These are phyloP conservation scores for Steccherinum ochraceum DNA, from an alignment of 768 basidiomycete species.

Conservation along the genomic window DNA sequence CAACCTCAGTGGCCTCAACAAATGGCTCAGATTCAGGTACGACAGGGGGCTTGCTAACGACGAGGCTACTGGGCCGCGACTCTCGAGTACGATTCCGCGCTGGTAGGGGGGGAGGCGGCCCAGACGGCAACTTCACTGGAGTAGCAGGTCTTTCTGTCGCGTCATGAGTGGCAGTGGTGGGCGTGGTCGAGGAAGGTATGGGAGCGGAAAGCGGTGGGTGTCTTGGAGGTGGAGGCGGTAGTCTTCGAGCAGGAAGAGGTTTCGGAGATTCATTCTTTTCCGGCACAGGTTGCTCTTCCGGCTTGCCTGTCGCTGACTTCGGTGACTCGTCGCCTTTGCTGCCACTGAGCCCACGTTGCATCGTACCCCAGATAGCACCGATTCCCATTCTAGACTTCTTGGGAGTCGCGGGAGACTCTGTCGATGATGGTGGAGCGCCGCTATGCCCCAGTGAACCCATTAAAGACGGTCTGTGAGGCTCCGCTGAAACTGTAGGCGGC, in stretches of 20 bases:
- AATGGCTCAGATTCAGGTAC: not conserved
- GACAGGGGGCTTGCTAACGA: not conserved
- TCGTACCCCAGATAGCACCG: conserved; percentile 22
- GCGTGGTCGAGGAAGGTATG: not conserved
- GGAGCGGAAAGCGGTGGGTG: conserved; percentile 3
- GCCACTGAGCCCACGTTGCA: conserved; percentile 22
- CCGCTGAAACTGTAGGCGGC: conserved; percentile 10
- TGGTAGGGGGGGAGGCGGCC: conserved; percentile 27
- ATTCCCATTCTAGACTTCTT: conserved; percentile 19
- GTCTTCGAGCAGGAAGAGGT: conserved; percentile 8
- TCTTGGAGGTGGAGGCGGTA: conserved; percentile 19
- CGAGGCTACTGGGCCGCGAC: not conserved
- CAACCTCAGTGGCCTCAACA: not conserved
- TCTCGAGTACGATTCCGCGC: conserved; percentile 11
- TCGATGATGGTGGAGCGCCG: not conserved
- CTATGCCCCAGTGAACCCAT: not conserved
- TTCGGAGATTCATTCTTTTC: conserved; percentile 4
- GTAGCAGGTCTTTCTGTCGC: conserved; percentile 23
- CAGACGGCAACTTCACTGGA: conserved; percentile 2
- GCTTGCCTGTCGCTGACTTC: conserved; percentile 4
- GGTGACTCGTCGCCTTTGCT: conserved; percentile 7
- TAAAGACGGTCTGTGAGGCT: conserved; percentile 9
- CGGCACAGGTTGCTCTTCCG: conserved; percentile 7
- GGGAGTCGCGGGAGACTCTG: conserved; percentile 6
- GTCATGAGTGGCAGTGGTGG: not conserved